A percentile compares a stretch with the other conserved stretches of the same genome.
Conservation (phyloP, 495 filamentous ascomycete genomes). For the Opeltia flavorubescens region DNA sequence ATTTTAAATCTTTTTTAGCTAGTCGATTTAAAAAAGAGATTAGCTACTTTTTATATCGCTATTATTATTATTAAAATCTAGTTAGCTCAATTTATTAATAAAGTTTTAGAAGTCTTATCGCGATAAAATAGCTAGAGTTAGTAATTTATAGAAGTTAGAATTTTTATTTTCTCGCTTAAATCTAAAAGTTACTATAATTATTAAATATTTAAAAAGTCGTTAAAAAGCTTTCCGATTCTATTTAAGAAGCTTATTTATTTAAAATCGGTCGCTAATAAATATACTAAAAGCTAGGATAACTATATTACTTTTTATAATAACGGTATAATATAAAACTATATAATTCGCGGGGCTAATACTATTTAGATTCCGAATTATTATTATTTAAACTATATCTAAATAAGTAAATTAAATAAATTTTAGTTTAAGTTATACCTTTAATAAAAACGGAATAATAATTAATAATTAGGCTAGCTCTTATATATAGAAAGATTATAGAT, state of each 20-base stretch:
- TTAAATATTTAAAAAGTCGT: background rate
- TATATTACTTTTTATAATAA: background rate
- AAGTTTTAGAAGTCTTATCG: background rate
- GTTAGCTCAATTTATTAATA: background rate
- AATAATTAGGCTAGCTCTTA: background rate
- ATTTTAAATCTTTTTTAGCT: background rate
- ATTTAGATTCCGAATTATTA: background rate
- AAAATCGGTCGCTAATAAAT: background rate
- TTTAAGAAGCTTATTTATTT: background rate
- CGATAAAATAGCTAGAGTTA: background rate
- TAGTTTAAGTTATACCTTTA: background rate
- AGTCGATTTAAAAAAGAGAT: background rate
- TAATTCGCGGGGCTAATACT: background rate
- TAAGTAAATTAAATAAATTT: background rate
- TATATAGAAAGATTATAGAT: background rate
- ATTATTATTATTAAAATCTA: background rate
- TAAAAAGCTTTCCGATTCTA: background rate
- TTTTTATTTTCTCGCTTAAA: background rate
- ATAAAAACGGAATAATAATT: background rate
- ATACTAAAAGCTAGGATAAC: background rate
- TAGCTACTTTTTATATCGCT: background rate
- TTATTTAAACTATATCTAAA: background rate
- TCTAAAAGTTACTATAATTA: background rate
- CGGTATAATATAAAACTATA: background rate
- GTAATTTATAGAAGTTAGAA: background rate